Evolutionary conservation across 139 green algal species (phyloP), one percentile per base, ranked within the genome.

Genomic region (Tetraselmis chui): DNA sequence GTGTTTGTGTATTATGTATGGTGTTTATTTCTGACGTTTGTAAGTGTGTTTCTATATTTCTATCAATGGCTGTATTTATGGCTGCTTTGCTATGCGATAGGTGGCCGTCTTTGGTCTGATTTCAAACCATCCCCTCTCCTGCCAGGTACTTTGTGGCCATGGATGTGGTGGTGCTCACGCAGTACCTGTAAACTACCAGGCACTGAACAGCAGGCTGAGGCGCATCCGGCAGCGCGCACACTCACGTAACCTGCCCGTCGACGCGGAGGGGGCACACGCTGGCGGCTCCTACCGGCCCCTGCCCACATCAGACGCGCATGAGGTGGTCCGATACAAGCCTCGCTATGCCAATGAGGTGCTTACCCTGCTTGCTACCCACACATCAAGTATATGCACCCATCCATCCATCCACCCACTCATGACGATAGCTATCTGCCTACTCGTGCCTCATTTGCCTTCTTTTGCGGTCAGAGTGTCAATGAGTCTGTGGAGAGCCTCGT

Each of bases 121-220:
- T n/a, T n/a, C n/a, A n/a, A n/a, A n/a, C 45, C 45, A 67, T 67
- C 45, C 45, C 5, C 45, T 67, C 11, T 75, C 26, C 0, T 30
- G 30, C 32, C 86, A 89, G 86, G 58, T 97, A 95, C 81, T 97
- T 97, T 82, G 89, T 97, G 11, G 78, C 89, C 23, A 81, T 85
- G 25, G 93, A 97, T 76, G 82, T 92, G 31, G 83, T 92, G 74
- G 93, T 97, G 87, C 87, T 97, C 30, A 86, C 91, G 30, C 94
- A 94, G 83, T 96, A 91, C 86, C 89, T 93, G 11, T 93, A 94
- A n/a, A 94, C 79, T 94, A 91, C 79, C 76, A 85, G 18, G 84
- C 89, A 5, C 74, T 94, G 23, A 88, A 93, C 75, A 79, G 83
- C 22, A 83, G 86, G 1, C 30, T 78, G n/a, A 75, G 89, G 80